phyloP scores from a whole-genome alignment of 2,329 filamentous ascomycete species.

The Chrysoporthe cubensis region DNA sequence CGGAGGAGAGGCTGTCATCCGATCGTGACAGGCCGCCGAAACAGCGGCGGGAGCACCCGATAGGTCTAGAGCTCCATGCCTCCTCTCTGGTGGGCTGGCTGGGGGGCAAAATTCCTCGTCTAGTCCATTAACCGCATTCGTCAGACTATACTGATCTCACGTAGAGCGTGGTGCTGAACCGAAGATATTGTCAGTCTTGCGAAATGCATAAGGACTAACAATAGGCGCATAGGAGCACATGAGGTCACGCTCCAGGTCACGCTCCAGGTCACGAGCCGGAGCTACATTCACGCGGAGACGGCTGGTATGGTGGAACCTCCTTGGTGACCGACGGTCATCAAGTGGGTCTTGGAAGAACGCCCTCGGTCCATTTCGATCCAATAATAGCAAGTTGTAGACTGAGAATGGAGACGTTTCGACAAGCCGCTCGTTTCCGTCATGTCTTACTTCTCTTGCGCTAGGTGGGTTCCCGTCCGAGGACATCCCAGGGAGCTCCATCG shows the following conservation, averaged over 20 bases:
- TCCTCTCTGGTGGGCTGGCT: neutral
- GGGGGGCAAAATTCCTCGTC: neutral
- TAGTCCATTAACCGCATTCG: neutral
- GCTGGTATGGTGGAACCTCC: no score
- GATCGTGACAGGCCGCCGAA: neutral
- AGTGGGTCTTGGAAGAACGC: neutral
- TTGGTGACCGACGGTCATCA: neutral
- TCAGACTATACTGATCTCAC: no score
- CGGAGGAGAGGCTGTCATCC: neutral
- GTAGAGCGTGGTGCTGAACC: no score
- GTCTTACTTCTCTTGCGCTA: neutral
- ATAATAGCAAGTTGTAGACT: conserved; percentile 1
- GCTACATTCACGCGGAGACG: neutral
- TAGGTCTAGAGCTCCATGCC: neutral
- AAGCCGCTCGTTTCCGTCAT: neutral
- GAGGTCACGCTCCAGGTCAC: no score
- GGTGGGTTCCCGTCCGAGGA: neutral
- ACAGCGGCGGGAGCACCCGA: neutral
- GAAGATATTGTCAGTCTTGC: no score
- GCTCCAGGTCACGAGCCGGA: neutral
- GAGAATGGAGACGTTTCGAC: conserved; percentile 4
- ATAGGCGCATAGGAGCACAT: no score
- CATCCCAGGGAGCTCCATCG: neutral
- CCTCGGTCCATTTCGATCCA: neutral
- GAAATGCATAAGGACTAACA: no score